Evolutionary conservation across 2,329 filamentous ascomycete genomes (phyloP).

Genomic region (Colletotrichum phormii): DNA sequence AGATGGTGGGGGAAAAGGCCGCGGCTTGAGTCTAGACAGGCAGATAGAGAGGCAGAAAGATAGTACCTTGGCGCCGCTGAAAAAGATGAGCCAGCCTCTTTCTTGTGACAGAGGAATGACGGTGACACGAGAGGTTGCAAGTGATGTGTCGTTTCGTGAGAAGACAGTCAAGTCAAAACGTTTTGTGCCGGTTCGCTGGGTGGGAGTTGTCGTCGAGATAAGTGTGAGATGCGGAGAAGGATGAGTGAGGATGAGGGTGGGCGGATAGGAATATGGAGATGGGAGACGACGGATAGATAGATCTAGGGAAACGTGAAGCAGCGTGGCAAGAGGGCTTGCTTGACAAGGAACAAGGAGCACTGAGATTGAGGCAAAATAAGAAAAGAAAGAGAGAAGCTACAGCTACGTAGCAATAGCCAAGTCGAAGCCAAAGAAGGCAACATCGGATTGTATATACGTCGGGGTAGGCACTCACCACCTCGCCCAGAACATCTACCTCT

Average conservation of each 20-base stretch:
- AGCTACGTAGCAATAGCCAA: slow-evolving; percentile 7
- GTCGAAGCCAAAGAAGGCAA: slow-evolving; percentile 39
- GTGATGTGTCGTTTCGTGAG: slow-evolving; percentile 4
- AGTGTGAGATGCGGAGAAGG: slow-evolving; percentile 3
- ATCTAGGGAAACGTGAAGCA: background rate
- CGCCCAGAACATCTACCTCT: background rate
- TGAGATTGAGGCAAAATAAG: slow-evolving; percentile 4
- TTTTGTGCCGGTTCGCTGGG: slow-evolving; percentile 1
- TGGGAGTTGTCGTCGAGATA: slow-evolving; percentile 17
- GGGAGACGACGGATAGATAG: slow-evolving; percentile 2
- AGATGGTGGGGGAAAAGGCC: slow-evolving; percentile 35
- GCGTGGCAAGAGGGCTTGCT: slow-evolving; percentile 29
- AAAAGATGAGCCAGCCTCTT: slow-evolving; percentile 19
- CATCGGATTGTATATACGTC: slow-evolving; percentile 44
- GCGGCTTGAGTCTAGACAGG: slow-evolving; percentile 10
- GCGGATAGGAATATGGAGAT: slow-evolving; percentile 5
- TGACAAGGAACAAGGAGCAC: slow-evolving; percentile 13
- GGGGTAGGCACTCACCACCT: background rate
- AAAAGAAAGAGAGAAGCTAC: slow-evolving; percentile 20
- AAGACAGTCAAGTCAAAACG: background rate
- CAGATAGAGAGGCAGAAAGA: background rate
- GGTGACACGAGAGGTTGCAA: background rate
- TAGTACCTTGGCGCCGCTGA: slow-evolving; percentile 15
- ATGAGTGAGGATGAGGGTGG: background rate
- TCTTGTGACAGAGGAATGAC: slow-evolving; percentile 1